A percentile compares a stretch with the other conserved stretches of the same genome.
phyloP scores from a whole-genome alignment of 768 basidiomycete genomes.

The Termitomyces heimii region DNA sequence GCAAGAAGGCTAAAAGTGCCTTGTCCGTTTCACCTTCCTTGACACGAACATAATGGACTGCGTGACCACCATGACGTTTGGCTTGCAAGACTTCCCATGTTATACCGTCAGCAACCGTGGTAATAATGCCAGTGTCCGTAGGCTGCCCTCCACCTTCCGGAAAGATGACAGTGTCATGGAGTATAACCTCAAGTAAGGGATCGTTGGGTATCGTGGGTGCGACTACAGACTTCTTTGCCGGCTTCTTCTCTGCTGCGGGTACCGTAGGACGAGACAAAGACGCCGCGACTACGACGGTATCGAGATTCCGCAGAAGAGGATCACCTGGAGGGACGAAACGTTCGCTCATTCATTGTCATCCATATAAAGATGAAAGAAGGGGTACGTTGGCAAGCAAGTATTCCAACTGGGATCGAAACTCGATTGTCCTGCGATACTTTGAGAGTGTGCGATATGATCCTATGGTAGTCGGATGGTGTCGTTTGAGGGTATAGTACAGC shows the following conservation, averaged over 20 bases:
- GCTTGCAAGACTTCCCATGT: conserved; percentile 59
- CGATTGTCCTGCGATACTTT: conserved; percentile 44
- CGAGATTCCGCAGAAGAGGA: conserved; percentile 55
- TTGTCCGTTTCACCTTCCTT: conserved; percentile 31
- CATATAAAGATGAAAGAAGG: conserved; percentile 1
- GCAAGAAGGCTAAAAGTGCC: conserved; percentile 40
- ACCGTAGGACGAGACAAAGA: conserved; percentile 37
- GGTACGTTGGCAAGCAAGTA: conserved; percentile 75
- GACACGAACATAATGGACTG: conserved; percentile 64
- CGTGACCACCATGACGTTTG: conserved; percentile 64
- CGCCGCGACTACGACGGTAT: conserved; percentile 50
- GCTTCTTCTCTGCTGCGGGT: conserved; percentile 37
- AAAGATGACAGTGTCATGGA: conserved; percentile 76
- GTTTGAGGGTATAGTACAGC: conserved; percentile 34
- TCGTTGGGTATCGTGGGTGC: conserved; percentile 35
- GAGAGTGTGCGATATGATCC: conserved; percentile 55
- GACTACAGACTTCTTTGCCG: conserved; percentile 49
- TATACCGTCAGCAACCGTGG: conserved; percentile 35
- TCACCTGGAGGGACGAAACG: conserved; percentile 41
- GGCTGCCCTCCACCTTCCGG: conserved; percentile 84
- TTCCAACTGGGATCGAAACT: conserved; percentile 61
- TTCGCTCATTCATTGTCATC: conserved; percentile 1
- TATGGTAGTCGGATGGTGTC: conserved; percentile 58
- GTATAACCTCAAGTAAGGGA: conserved; percentile 56
- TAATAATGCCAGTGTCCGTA: conserved; percentile 61